Percentiles rank a stretch among this genome's conserved stretches.
Evolutionary conservation across 2,329 filamentous ascomycete genomes (phyloP).

Genomic region (Neospermospora avenae): DNA sequence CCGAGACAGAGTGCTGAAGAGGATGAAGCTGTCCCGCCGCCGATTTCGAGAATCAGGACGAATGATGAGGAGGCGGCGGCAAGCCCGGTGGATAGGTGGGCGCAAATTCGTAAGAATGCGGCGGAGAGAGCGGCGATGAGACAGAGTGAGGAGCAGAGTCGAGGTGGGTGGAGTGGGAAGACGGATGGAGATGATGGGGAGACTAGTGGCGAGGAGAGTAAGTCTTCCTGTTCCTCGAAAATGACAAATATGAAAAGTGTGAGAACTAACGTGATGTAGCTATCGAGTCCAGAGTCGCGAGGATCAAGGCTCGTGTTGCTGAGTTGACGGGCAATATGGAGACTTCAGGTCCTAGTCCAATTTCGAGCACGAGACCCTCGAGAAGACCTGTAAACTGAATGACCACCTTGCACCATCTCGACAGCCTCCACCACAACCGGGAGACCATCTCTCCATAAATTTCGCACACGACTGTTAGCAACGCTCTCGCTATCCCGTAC

Average conservation of each 20-base stretch:
- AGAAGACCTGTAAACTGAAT: conserved; percentile 8
- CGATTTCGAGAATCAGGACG: conserved; percentile 17
- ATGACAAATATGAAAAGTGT: not conserved
- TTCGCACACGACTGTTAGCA: too few species aligned
- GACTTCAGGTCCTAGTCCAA: conserved; percentile 10
- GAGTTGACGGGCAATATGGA: conserved; percentile 88
- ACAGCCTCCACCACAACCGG: too few species aligned
- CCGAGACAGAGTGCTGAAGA: conserved; percentile 30
- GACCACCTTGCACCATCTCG: not conserved
- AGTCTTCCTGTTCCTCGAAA: conserved; percentile 41
- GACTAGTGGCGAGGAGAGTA: conserved; percentile 93
- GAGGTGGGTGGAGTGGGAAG: conserved; percentile 53
- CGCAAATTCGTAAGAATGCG: conserved; percentile 92
- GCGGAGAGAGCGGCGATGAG: conserved; percentile 71
- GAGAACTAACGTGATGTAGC: conserved; percentile 50
- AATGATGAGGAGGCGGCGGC: conserved; percentile 33
- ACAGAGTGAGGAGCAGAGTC: conserved; percentile 60
- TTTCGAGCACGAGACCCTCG: conserved; percentile 12
- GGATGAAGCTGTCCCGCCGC: conserved; percentile 40
- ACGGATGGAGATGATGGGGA: conserved; percentile 74
- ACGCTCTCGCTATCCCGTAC: too few species aligned
- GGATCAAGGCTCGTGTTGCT: conserved; percentile 95
- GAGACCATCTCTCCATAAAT: too few species aligned
- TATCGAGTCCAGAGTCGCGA: conserved; percentile 92
- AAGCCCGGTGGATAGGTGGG: conserved; percentile 73